Evolutionary conservation across 805 yeast genomes (phyloP).

Genomic region (Priceomyces castillae): DNA sequence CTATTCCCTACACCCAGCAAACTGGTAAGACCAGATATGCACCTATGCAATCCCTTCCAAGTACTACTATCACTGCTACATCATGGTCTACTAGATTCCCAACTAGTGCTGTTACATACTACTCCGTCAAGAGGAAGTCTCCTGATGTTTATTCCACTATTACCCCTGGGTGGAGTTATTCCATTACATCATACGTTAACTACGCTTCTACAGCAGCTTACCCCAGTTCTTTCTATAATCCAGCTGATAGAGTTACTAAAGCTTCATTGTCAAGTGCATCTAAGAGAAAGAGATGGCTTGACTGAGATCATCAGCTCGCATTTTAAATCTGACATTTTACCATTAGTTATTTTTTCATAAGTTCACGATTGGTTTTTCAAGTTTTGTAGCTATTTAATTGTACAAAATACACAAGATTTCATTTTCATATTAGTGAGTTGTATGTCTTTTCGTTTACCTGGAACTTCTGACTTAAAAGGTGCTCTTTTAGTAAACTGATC

Average conservation of each 20-base stretch:
- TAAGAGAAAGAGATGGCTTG: constrained; percentile 41
- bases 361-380: background rate
- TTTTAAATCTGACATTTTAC: background rate
- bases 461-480: too few relatives aligned
- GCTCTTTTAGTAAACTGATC: too few relatives aligned
- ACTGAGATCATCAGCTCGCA: constrained; percentile 12
- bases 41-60: constrained; percentile 93
- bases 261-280: constrained; percentile 36
- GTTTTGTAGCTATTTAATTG: background rate
- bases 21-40: constrained; percentile 80
- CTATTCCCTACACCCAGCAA: constrained; percentile 69
- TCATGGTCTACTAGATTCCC: constrained; percentile 66
- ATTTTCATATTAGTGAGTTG: background rate
- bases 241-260: constrained; percentile 47
- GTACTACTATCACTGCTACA: constrained; percentile 60
- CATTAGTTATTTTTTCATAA: background rate
- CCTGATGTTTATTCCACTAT: constrained; percentile 58
- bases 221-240: constrained; percentile 66
- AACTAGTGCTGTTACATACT: constrained; percentile 61
- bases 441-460: too few relatives aligned
- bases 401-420: background rate
- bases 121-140: constrained; percentile 42
- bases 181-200: constrained; percentile 60
- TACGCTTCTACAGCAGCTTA: constrained; percentile 68
- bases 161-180: constrained; percentile 84